Evolutionary conservation across 2,329 filamentous ascomycete species (phyloP).

Genomic region (Camptophora hylomeconis): DNA sequence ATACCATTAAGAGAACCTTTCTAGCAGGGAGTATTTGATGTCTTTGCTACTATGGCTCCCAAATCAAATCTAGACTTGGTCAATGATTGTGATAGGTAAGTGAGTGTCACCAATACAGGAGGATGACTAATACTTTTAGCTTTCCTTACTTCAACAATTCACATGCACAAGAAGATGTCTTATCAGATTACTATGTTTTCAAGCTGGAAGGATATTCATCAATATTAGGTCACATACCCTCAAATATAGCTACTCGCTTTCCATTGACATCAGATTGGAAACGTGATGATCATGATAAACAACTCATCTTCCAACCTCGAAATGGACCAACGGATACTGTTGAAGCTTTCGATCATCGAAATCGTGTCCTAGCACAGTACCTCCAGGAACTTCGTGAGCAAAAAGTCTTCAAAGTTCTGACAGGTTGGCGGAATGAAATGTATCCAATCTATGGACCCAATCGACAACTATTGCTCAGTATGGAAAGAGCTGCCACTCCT

Average conservation of each 20-base stretch:
- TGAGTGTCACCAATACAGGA: not conserved
- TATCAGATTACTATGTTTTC: conserved; percentile 47
- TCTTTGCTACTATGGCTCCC: conserved; percentile 1
- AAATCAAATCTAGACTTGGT: conserved; percentile 42
- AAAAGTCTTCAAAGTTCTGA: conserved; percentile 59
- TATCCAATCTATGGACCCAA: conserved; percentile 62
- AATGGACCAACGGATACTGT: conserved; percentile 7
- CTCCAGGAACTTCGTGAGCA: conserved; percentile 55
- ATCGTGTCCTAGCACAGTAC: conserved; percentile 42
- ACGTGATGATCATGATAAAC: conserved; percentile 5
- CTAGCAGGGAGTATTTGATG: not conserved
- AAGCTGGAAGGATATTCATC: conserved; percentile 54
- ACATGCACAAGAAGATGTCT: conserved; percentile 39
- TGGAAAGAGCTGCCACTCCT: conserved; percentile 63
- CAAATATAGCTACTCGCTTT: conserved; percentile 13
- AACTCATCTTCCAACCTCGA: conserved; percentile 12
- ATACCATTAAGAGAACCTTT: no score
- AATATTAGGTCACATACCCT: conserved; percentile 45
- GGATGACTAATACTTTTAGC: conserved; percentile 30
- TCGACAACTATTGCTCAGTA: conserved; percentile 51
- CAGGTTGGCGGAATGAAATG: conserved; percentile 66
- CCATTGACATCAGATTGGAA: conserved; percentile 9
- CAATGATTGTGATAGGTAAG: conserved; percentile 42
- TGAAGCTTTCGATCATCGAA: conserved; percentile 49
- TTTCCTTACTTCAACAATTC: conserved; percentile 57